Evolutionary conservation across 2,329 filamentous ascomycete genomes (phyloP).

Genomic region (Colletotrichum eremochloae): DNA sequence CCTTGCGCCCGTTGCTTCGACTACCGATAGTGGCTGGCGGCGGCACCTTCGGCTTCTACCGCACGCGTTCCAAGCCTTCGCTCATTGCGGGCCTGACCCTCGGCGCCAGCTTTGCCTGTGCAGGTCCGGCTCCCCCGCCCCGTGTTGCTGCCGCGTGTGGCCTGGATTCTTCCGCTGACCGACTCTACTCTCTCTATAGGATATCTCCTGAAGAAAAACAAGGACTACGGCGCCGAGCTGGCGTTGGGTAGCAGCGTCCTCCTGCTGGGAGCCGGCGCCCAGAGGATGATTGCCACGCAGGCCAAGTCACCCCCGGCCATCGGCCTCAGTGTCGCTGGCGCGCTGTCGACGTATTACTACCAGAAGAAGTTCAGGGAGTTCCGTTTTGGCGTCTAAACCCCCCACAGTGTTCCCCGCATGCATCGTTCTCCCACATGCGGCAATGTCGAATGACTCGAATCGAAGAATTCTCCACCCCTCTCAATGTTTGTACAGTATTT

Average conservation of each 20-base stretch:
- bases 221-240: conserved; percentile 58
- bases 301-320: conserved; percentile 54
- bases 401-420: not conserved
- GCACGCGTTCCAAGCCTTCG: conserved; percentile 50
- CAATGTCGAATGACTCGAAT: not conserved
- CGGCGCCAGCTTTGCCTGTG: conserved; percentile 49
- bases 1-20: not conserved
- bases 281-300: conserved; percentile 55
- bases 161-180: no score
- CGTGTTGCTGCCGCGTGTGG: not conserved
- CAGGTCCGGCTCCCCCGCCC: conserved; percentile 44
- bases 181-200: conserved; percentile 44
- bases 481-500: not conserved
- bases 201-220: conserved; percentile 57
- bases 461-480: not conserved
- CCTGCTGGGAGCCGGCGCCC: conserved; percentile 54
- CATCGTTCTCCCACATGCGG: not conserved
- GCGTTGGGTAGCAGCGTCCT: conserved; percentile 56
- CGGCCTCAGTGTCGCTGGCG: conserved; percentile 50
- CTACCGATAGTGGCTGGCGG: conserved; percentile 48
- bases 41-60: conserved; percentile 50
- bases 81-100: conserved; percentile 51
- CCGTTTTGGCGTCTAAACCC: conserved; percentile 52
- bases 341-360: conserved; percentile 56
- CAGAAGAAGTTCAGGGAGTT: conserved; percentile 58